Percentiles rank a stretch among this genome's conserved stretches.
Evolutionary conservation across 768 basidiomycete species (phyloP).

Genomic region (Galerina marginata): DNA sequence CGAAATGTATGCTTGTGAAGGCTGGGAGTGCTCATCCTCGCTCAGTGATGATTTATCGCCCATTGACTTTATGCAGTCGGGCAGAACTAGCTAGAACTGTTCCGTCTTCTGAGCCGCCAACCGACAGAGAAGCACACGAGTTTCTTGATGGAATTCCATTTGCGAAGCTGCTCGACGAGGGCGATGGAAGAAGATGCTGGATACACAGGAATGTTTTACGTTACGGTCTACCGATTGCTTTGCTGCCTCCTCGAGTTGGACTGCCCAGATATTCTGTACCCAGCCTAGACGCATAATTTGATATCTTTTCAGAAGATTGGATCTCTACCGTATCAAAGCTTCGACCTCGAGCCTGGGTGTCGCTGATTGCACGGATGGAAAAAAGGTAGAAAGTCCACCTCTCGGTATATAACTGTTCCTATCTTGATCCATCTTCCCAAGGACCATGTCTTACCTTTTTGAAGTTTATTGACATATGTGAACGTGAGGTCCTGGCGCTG

Average conservation of each 20-base stretch:
- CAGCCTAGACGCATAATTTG: conserved; percentile 23
- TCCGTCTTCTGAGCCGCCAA: conserved; percentile 9
- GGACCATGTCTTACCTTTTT: neutral
- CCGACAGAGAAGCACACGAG: conserved; percentile 12
- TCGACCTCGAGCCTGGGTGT: neutral
- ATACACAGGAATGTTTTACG: conserved; percentile 20
- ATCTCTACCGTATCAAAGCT: neutral
- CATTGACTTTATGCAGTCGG: neutral
- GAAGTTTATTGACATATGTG: neutral
- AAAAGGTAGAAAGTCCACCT: neutral
- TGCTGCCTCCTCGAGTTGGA: conserved; percentile 7
- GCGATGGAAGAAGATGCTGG: conserved; percentile 14
- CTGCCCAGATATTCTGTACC: conserved; percentile 18
- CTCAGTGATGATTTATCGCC: neutral
- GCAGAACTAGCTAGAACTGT: neutral
- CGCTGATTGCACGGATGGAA: conserved; percentile 7
- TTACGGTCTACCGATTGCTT: conserved; percentile 7
- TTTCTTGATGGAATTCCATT: conserved; percentile 25
- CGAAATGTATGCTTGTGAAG: neutral
- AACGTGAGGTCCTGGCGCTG: neutral
- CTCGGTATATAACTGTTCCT: neutral
- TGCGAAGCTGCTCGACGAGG: conserved; percentile 10
- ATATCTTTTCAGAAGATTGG: conserved; percentile 8
- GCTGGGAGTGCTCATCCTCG: neutral
- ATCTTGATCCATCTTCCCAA: neutral